These are phyloP conservation scores for Naganishia albida DNA, from an alignment of 1,284 basidiomycete genomes.

Conservation along the genomic window DNA sequence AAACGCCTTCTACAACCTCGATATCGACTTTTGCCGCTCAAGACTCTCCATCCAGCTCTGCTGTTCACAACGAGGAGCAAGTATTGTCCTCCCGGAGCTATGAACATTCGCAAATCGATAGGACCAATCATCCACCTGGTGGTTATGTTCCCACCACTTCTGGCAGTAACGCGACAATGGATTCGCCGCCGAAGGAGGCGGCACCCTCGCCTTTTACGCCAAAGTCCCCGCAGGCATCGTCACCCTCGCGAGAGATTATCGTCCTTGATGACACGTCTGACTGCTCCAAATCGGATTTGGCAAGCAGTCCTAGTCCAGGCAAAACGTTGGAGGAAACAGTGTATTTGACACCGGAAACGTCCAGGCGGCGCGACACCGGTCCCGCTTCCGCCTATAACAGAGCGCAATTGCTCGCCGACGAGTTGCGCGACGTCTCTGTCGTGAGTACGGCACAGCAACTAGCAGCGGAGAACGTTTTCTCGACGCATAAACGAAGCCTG, in stretches of 20 bases:
- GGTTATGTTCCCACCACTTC: background rate
- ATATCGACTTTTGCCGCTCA: background rate
- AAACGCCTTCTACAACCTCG: background rate
- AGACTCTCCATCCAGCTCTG: background rate
- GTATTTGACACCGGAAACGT: constrained; percentile 11
- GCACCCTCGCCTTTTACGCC: background rate
- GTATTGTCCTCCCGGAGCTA: background rate
- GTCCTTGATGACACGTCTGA: constrained; percentile 15
- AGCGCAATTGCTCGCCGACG: no score
- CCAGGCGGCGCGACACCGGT: background rate
- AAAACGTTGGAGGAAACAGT: background rate
- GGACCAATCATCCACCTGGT: constrained; percentile 4
- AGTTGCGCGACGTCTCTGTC: no score
- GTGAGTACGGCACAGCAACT: background rate
- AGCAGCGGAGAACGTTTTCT: constrained; percentile 6
- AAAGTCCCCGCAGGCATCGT: background rate
- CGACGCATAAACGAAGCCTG: constrained; percentile 9
- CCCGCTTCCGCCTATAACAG: no score
- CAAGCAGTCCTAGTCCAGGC: background rate
- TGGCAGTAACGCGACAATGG: background rate
- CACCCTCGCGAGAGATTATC: constrained; percentile 8
- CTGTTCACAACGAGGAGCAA: background rate
- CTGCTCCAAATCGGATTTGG: background rate
- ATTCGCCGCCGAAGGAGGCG: no score
- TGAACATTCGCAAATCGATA: background rate